Evolutionary conservation across 345 rosid species (phyloP).

Genomic region (Lenwebbia sp.): DNA sequence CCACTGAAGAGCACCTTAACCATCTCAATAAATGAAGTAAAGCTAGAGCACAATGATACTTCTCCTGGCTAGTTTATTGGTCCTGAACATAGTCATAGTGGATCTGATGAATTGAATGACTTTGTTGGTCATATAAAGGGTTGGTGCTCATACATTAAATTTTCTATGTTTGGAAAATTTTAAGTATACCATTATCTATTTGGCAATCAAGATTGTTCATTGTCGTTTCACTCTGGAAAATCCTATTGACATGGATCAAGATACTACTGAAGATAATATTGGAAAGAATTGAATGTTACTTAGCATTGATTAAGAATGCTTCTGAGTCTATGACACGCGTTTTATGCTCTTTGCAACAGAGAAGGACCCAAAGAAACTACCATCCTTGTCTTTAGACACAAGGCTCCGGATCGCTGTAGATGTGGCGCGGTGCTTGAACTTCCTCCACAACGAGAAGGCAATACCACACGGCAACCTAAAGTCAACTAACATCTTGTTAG

Average conservation of each 20-base stretch:
- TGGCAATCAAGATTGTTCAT: not conserved
- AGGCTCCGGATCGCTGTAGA: constrained; percentile 51
- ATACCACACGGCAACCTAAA: constrained; percentile 95
- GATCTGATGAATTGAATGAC: not conserved
- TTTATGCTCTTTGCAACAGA: constrained; percentile 10
- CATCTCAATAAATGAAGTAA: not conserved
- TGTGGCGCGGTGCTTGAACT: constrained; percentile 64
- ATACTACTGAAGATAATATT: not conserved
- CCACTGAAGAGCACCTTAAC: not conserved
- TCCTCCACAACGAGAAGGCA: constrained; percentile 69
- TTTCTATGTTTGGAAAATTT: not conserved
- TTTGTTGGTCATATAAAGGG: not conserved
- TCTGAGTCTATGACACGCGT: not conserved
- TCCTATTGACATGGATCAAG: not conserved
- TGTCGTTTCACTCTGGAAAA: not conserved
- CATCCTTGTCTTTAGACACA: constrained; percentile 42
- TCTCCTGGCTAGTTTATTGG: not conserved
- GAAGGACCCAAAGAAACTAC: constrained; percentile 31
- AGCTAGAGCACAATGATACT: not conserved
- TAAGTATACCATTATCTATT: not conserved
- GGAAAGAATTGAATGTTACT: not conserved
- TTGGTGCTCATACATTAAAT: not conserved
- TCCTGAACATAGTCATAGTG: not conserved
- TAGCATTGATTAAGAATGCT: not conserved
- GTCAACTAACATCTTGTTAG: constrained; percentile 66